Evolutionary conservation across 179 eudicot species (phyloP).

Genomic region (Vitellaria paradoxa): DNA sequence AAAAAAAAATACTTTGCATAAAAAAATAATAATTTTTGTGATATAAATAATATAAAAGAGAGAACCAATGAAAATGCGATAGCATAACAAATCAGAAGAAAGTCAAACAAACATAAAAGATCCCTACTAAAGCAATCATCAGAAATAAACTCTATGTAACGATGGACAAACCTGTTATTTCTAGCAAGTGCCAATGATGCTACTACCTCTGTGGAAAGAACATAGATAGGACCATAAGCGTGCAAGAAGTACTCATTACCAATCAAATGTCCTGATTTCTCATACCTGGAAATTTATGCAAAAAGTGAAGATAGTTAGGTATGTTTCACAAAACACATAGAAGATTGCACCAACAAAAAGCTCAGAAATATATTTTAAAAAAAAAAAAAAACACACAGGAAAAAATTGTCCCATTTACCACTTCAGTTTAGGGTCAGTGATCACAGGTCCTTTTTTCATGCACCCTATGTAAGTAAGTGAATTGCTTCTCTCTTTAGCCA

Average conservation of each 20-base stretch:
- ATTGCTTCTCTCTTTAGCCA: slow-evolving; percentile 62
- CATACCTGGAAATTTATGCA: slow-evolving; percentile 41
- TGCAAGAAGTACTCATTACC: slow-evolving; percentile 74
- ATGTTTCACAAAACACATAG: neutral
- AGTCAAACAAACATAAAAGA: neutral
- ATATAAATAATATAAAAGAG: neutral
- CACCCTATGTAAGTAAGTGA: slow-evolving; percentile 67
- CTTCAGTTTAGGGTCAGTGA: slow-evolving; percentile 70
- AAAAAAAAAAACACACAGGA: too few species aligned
- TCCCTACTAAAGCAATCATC: too few species aligned
- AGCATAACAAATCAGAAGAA: slow-evolving; percentile 3
- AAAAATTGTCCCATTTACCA: slow-evolving; percentile 34
- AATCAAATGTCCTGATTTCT: slow-evolving; percentile 54
- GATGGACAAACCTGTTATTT: slow-evolving; percentile 47
- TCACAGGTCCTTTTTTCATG: slow-evolving; percentile 81
- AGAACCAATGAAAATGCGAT: neutral
- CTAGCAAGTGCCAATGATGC: slow-evolving; percentile 50
- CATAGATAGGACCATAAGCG: slow-evolving; percentile 74
- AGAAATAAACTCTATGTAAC: neutral
- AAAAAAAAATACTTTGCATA: neutral
- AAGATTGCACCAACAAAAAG: neutral
- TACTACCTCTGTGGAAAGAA: slow-evolving; percentile 62
- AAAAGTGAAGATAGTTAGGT: neutral
- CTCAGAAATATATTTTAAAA: neutral
- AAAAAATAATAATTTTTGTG: neutral